Percentiles rank a stretch among this genome's conserved stretches.
Conservation (phyloP, 495 filamentous ascomycete genomes). For the Aspergillus coremiiformis region DNA sequence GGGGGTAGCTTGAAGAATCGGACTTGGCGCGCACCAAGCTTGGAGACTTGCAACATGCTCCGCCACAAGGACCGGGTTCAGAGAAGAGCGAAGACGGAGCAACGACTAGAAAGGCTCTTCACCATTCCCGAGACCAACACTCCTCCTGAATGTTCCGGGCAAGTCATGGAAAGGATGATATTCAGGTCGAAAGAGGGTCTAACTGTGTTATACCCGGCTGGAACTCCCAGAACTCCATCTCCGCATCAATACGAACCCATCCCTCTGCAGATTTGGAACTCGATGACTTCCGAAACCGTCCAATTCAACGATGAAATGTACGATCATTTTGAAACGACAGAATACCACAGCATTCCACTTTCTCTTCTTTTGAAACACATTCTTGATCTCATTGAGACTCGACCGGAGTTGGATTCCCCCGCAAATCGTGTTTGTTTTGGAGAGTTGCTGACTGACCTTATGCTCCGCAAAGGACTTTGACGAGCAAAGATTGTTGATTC, state of each 20-base stretch:
- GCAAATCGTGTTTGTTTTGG: constrained; percentile 13
- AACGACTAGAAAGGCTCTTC: constrained; percentile 16
- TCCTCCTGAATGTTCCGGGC: background rate
- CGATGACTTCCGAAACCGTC: constrained; percentile 8
- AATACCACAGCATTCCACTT: constrained; percentile 12
- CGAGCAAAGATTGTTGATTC: too few relatives aligned
- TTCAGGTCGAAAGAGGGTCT: constrained; percentile 1
- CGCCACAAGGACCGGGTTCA: constrained; percentile 12
- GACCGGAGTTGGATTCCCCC: constrained; percentile 14
- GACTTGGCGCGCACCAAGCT: constrained; percentile 16
- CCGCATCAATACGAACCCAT: background rate
- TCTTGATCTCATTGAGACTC: constrained; percentile 7
- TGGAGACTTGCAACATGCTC: constrained; percentile 19
- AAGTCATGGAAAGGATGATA: constrained; percentile 6
- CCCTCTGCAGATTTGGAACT: background rate
- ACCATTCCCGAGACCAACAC: constrained; percentile 3
- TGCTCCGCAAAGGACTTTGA: constrained; percentile 3
- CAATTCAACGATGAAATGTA: background rate
- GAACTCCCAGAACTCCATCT: constrained; percentile 1
- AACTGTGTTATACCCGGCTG: background rate
- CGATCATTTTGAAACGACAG: constrained; percentile 4
- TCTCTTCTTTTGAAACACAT: constrained; percentile 8
- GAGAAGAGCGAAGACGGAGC: constrained; percentile 7
- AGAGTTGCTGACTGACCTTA: constrained; percentile 10
- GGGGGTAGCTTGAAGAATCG: constrained; percentile 11